These are phyloP conservation scores for Leucocoprinus sp. DNA, from an alignment of 768 basidiomycete species.

Conservation along the genomic window DNA sequence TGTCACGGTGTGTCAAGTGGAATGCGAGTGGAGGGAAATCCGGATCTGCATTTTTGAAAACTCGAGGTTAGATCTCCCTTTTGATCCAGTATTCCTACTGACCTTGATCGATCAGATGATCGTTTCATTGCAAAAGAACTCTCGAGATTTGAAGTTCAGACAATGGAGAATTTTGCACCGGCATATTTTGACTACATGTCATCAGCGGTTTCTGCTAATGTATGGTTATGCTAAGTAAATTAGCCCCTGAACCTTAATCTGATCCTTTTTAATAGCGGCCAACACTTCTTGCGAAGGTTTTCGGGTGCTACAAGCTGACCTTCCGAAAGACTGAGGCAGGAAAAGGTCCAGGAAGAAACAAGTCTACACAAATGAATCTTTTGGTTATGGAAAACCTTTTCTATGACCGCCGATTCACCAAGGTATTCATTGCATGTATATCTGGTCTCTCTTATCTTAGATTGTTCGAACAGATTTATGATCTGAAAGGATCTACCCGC, in stretches of 20 bases:
- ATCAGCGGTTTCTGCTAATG: slow-evolving; percentile 80
- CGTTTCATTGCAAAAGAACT: slow-evolving; percentile 98
- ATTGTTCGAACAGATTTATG: slow-evolving; percentile 69
- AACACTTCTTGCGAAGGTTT: slow-evolving; percentile 91
- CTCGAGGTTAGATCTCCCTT: slow-evolving; percentile 51
- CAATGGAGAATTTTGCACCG: slow-evolving; percentile 94
- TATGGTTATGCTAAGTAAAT: slow-evolving; percentile 27
- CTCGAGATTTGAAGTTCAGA: slow-evolving; percentile 83
- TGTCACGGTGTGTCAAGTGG: slow-evolving; percentile 94
- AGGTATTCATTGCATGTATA: slow-evolving; percentile 35
- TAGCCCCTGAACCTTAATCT: background rate
- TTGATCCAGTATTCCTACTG: slow-evolving; percentile 3
- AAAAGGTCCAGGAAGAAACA: slow-evolving; percentile 53
- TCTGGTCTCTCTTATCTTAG: slow-evolving; percentile 28
- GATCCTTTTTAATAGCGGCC: slow-evolving; percentile 54
- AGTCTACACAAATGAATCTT: slow-evolving; percentile 88
- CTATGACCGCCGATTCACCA: slow-evolving; percentile 84
- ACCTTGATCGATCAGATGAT: slow-evolving; percentile 53
- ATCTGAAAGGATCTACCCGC: slow-evolving; percentile 92
- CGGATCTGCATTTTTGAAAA: slow-evolving; percentile 94
- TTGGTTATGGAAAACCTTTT: slow-evolving; percentile 98
- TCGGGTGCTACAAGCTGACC: slow-evolving; percentile 92
- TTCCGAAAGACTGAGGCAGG: slow-evolving; percentile 78
- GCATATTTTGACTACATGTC: slow-evolving; percentile 99
- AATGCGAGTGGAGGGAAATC: slow-evolving; percentile 94